Evolutionary conservation across 306 rosid genomes (phyloP), one percentile per base, ranked within the genome.

Genomic region (Cicer yamashitae): DNA sequence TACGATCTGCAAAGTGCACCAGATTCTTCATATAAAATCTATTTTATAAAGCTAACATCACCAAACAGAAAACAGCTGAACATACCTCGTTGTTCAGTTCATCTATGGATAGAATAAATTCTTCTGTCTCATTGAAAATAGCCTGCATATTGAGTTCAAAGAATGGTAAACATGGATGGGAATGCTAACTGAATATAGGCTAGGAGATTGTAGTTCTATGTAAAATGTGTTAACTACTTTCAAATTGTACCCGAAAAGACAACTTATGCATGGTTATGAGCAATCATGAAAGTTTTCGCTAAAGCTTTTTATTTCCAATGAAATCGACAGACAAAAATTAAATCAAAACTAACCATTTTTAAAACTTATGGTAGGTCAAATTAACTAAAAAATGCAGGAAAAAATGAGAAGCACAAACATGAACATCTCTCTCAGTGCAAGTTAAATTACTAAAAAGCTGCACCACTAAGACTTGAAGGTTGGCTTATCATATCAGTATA

Each of bases 21-120:
- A 63, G 22, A 74, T 66, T 56, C 61, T 47, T 77, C 64, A 78
- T 67, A 73, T n/a, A 44, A 70, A 86, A 75, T 50, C 13, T 57
- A 65, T 43, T 67, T 59, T 14, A 63, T 38, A 74, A 53, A 45
- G 46, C 75, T 11, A 40, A 60, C 57, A 68, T 34, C 11, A 52
- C 46, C 54, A 18, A 43, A 17, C 40, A 59, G 39, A 40, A 73
- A 79, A 68, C 50, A 60, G 71, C 50, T 13, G 43, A 76, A 81
- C 89, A 71, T 63, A 91, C 98, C 97, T 94, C 98, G 50, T 94
- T 94, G 87, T 73, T 91, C n/a, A 79, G 70, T 77, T 94, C 97
- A 78, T 94, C 97, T 67, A 94, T 81, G 63, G 91, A 94, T 62
- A 94, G 82, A 54, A 94, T 77, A 83, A 91, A 94, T 75, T 94